Conservation (phyloP, 305 asterid species). For the Nicotiana rustica region DNA sequence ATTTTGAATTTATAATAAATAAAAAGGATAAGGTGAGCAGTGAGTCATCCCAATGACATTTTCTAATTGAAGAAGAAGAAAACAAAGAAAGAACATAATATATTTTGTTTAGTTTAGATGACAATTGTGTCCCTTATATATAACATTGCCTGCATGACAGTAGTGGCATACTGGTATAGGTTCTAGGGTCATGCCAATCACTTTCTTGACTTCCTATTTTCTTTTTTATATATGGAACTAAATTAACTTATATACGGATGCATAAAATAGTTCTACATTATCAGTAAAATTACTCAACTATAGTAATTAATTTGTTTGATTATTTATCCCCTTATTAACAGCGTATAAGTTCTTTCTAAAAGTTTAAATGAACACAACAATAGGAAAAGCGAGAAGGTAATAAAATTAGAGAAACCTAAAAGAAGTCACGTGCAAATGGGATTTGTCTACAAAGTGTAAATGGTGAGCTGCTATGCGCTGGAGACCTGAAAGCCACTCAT, state of each 20-base stretch:
- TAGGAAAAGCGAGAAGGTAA: too few relatives aligned
- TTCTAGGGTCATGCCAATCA: constrained; percentile 22
- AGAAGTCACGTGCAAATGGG: constrained; percentile 42
- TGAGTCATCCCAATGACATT: constrained; percentile 24
- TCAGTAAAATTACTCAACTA: too few relatives aligned
- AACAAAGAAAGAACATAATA: background rate
- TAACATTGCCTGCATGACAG: constrained; percentile 32
- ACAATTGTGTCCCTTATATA: constrained; percentile 26
- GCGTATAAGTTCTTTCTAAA: too few relatives aligned
- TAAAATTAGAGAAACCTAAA: background rate
- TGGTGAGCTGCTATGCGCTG: constrained; percentile 31
- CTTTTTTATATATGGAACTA: background rate
- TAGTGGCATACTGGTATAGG: constrained; percentile 26
- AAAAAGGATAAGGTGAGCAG: constrained; percentile 4
- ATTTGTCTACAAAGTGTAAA: constrained; percentile 2
- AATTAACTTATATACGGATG: background rate
- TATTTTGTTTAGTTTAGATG: background rate
- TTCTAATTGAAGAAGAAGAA: background rate
- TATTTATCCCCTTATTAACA: too few relatives aligned
- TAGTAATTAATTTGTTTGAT: too few relatives aligned
- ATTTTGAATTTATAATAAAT: constrained; percentile 1
- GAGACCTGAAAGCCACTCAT: constrained; percentile 52
- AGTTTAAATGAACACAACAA: too few relatives aligned
- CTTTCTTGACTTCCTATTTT: constrained; percentile 20
- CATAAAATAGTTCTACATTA: too few relatives aligned